phyloP scores from a whole-genome alignment of 2,329 filamentous ascomycete genomes.

The Fusarium sp. region DNA sequence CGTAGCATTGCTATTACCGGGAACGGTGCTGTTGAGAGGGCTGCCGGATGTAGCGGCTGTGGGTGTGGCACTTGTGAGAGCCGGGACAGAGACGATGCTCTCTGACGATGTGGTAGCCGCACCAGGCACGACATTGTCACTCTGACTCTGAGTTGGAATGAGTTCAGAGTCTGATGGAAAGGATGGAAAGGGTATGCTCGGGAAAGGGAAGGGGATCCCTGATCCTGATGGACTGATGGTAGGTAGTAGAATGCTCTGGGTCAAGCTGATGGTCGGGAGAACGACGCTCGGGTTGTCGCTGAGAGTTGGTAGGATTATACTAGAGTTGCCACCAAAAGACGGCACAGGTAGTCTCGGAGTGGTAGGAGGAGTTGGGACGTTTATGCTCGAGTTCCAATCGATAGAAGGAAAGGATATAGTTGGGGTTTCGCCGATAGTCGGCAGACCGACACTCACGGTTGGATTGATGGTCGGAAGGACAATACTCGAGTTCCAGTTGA shows the following conservation, averaged over 20 bases:
- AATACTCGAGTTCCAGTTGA: not conserved
- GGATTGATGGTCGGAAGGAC: no score
- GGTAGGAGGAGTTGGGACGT: no score
- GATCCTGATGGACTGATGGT: conserved; percentile 8
- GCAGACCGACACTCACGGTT: no score
- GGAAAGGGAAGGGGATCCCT: not conserved
- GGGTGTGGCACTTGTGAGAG: conserved; percentile 28
- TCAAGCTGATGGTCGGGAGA: not conserved
- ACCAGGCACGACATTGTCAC: not conserved
- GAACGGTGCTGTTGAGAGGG: conserved; percentile 20
- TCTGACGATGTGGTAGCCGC: not conserved
- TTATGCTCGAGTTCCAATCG: no score
- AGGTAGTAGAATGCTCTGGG: not conserved
- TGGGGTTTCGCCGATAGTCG: no score
- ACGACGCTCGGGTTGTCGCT: conserved; percentile 34
- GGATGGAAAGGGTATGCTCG: not conserved
- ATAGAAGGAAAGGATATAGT: no score
- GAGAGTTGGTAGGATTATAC: conserved; percentile 7
- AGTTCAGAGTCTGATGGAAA: conserved; percentile 1
- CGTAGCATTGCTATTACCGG: conserved; percentile 27
- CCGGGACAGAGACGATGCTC: conserved; percentile 26
- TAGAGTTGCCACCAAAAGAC: conserved; percentile 30
- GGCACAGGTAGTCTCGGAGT: no score
- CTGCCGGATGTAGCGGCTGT: conserved; percentile 8
- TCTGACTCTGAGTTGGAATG: conserved; percentile 6